Base-by-base conservation (phyloP, 75 land plant genomes). In the Sequoia sempervirens region DNA sequence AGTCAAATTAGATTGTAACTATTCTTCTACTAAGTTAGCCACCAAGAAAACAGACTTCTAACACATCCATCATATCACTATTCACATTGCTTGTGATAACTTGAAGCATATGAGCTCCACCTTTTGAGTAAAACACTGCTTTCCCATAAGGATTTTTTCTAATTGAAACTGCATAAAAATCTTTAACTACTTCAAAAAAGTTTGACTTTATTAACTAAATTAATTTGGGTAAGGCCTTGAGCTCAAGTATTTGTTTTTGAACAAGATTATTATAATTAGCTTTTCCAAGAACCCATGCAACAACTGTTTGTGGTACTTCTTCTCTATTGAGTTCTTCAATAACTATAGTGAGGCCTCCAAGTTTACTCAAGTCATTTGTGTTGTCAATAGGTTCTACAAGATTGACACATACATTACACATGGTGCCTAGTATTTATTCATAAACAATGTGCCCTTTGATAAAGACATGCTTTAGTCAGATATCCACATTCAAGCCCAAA, bases 231-330 rank as follows among this genome's bases (percentile, higher is more conserved):
- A 97, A 81, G 54, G 89, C 95, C 64, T 91, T 93, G 52, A 88
- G 91, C 41, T 92, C 87, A 82, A 95, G 84, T 54, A 95, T 87
- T 94, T 97, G 94, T 40, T 89, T 86, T 83, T 97, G 99, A 81
- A 97, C 96, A 84, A 94, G 88, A 84, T 95, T 95, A 81, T 97
- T 97, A 81, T 97, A 96, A 85, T 95, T 87, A 26, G 98, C 96
- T 90, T 95, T 93, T 53, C 99, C 99, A 83, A 97, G 89, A 83
- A 97, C 82, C 98, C 96, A 97, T 41, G 99, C 99, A 87, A 98
- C 91, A 46, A 81, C 83, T 54, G 82, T 92, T 73, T 98, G 89
- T 37, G 93, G 89, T 45, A 93, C 96, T n/a, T 94, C 95, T 26
- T 87, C 69, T 38, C 92, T 85, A 53, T 93, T 80, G 83, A 97